These are phyloP conservation scores for Barnettozyma sucrosica DNA, from an alignment of 805 yeast species.

Conservation along the genomic window DNA sequence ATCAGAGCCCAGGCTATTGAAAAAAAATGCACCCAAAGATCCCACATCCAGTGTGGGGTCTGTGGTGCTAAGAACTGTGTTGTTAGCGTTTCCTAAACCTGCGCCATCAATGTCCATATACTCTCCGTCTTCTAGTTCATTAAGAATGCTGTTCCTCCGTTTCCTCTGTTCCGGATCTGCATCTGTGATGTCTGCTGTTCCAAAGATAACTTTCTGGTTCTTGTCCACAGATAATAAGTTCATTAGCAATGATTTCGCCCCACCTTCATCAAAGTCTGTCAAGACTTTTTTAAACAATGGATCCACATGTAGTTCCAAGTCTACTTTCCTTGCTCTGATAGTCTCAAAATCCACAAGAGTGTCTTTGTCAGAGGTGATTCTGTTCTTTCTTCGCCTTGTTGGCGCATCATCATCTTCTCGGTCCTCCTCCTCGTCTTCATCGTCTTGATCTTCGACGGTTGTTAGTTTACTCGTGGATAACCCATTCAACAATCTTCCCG, in stretches of 20 bases:
- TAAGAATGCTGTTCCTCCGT: constrained; percentile 8
- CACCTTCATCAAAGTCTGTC: constrained; percentile 79
- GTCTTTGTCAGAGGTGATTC: constrained; percentile 31
- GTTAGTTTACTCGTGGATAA: constrained; percentile 42
- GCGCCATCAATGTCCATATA: constrained; percentile 21
- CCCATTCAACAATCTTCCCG: constrained; percentile 78
- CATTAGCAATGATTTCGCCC: constrained; percentile 62
- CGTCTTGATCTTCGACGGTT: constrained; percentile 20
- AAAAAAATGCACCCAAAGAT: constrained; percentile 13
- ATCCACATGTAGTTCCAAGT: constrained; percentile 61
- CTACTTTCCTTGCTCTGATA: constrained; percentile 49
- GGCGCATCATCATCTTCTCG: constrained; percentile 11
- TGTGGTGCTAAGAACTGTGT: neutral
- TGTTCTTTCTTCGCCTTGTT: constrained; percentile 10
- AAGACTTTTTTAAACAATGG: constrained; percentile 71
- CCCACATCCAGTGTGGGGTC: constrained; percentile 2
- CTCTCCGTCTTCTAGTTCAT: constrained; percentile 10
- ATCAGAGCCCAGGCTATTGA: constrained; percentile 3
- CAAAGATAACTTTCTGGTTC: constrained; percentile 55
- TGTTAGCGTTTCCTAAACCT: neutral
- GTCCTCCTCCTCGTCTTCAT: constrained; percentile 19
- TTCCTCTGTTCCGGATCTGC: constrained; percentile 4
- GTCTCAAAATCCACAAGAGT: constrained; percentile 47
- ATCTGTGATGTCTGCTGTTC: constrained; percentile 37
- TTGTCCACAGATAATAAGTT: constrained; percentile 54